Percentiles rank a stretch among this genome's conserved stretches.
phyloP scores from a whole-genome alignment of 2,329 filamentous ascomycete genomes.

The Nemania sp. region DNA sequence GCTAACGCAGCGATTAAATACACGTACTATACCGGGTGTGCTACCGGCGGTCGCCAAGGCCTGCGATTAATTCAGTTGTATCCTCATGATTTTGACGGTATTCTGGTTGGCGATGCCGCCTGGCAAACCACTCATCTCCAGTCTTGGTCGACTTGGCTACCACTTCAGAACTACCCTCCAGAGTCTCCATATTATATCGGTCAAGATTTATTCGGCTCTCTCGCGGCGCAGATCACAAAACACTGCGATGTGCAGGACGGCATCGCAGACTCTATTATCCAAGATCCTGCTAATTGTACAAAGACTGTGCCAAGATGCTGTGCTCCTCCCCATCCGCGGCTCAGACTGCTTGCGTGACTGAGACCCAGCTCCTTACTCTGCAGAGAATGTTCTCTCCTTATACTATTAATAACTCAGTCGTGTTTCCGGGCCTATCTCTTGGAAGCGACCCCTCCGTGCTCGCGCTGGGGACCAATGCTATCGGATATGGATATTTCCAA shows the following conservation, averaged over 20 bases:
- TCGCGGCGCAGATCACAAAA: slow-evolving; percentile 40
- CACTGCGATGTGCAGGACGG: slow-evolving; percentile 49
- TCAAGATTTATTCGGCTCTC: slow-evolving; percentile 38
- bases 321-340: slow-evolving; percentile 38
- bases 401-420: slow-evolving; percentile 11
- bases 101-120: slow-evolving; percentile 48
- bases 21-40: slow-evolving; percentile 57
- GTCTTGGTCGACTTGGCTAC: slow-evolving; percentile 35
- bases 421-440: slow-evolving; percentile 21
- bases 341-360: slow-evolving; percentile 45
- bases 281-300: slow-evolving; percentile 43
- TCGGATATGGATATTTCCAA: slow-evolving; percentile 46
- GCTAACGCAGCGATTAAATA: slow-evolving; percentile 41
- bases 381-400: slow-evolving; percentile 39
- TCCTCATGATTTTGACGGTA: slow-evolving; percentile 52
- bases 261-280: slow-evolving; percentile 45
- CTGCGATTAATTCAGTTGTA: slow-evolving; percentile 48
- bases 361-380: slow-evolving; percentile 48
- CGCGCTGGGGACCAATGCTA: slow-evolving; percentile 10
- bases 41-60: slow-evolving; percentile 56
- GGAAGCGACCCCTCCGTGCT: slow-evolving; percentile 18
- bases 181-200: slow-evolving; percentile 37
- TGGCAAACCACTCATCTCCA: slow-evolving; percentile 27
- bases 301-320: slow-evolving; percentile 40
- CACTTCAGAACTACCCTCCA: slow-evolving; percentile 31